A percentile compares a stretch with the other conserved stretches of the same genome.
Evolutionary conservation across 2,329 filamentous ascomycete genomes (phyloP).

Genomic region (Venturia nashicola): DNA sequence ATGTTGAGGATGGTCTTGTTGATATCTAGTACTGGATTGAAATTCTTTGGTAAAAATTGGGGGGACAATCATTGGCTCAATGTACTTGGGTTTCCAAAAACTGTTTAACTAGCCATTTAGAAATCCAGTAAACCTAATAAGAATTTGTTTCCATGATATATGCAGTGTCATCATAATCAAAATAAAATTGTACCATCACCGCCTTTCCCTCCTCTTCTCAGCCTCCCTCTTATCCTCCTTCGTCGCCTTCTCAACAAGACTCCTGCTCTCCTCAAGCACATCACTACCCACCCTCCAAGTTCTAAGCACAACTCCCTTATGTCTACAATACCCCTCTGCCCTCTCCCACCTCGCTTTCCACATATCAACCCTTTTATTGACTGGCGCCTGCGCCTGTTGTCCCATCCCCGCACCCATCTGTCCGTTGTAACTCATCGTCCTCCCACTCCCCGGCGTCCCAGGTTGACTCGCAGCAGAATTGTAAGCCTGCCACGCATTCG

Average conservation of each 20-base stretch:
- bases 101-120: no score
- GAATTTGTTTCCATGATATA: no score
- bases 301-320: constrained; percentile 53
- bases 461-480: constrained; percentile 18
- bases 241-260: constrained; percentile 47
- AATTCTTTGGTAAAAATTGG: no score
- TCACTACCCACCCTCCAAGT: constrained; percentile 65
- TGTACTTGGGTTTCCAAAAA: no score
- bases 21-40: no score
- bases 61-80: no score
- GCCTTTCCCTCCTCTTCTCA: not conserved
- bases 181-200: not conserved
- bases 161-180: not conserved
- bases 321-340: constrained; percentile 52
- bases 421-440: not conserved
- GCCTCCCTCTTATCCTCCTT: constrained; percentile 31
- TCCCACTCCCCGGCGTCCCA: not conserved
- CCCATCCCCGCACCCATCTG: not conserved
- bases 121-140: no score
- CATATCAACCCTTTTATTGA: constrained; percentile 58
- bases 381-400: constrained; percentile 13
- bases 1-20: no score
- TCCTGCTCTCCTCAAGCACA: constrained; percentile 53
- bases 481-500: constrained; percentile 13
- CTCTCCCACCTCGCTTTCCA: constrained; percentile 57